Evolutionary conservation across 768 basidiomycete species (phyloP).

Genomic region (Agaricus subrufescens): DNA sequence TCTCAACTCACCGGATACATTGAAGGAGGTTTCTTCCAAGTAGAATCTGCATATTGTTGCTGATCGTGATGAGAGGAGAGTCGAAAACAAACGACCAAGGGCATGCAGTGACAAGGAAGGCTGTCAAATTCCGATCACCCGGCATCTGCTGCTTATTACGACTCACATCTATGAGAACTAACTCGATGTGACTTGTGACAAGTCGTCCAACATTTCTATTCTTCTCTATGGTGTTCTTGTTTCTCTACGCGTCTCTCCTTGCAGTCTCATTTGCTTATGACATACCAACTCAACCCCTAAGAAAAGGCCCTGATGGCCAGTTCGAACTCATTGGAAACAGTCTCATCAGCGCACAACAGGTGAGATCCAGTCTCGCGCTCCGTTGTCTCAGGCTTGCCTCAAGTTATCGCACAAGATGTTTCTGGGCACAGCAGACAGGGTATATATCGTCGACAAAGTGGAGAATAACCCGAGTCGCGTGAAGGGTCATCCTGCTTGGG

Average conservation of each 20-base stretch:
- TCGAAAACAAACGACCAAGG: too few species aligned
- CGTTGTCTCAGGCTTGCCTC: neutral
- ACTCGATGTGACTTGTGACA: neutral
- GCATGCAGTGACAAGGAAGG: too few species aligned
- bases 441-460: constrained; percentile 71
- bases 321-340: constrained; percentile 67
- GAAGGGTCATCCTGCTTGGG: constrained; percentile 69
- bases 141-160: too few species aligned
- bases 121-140: too few species aligned
- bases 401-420: constrained; percentile 31
- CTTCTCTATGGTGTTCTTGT: neutral
- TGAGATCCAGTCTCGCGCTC: constrained; percentile 18
- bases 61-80: too few species aligned
- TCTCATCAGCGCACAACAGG: constrained; percentile 71
- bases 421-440: constrained; percentile 37
- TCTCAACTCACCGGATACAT: too few species aligned
- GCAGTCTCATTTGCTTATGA: constrained; percentile 1
- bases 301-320: constrained; percentile 37
- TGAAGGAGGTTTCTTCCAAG: too few species aligned
- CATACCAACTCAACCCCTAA: constrained; percentile 43
- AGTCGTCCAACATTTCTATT: neutral
- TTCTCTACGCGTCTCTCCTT: neutral
- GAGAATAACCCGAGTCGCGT: constrained; percentile 64
- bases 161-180: too few species aligned
- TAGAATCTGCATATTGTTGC: too few species aligned